Base-by-base conservation (phyloP, 2,329 filamentous ascomycete genomes). In the Alternaria incomplexa region DNA sequence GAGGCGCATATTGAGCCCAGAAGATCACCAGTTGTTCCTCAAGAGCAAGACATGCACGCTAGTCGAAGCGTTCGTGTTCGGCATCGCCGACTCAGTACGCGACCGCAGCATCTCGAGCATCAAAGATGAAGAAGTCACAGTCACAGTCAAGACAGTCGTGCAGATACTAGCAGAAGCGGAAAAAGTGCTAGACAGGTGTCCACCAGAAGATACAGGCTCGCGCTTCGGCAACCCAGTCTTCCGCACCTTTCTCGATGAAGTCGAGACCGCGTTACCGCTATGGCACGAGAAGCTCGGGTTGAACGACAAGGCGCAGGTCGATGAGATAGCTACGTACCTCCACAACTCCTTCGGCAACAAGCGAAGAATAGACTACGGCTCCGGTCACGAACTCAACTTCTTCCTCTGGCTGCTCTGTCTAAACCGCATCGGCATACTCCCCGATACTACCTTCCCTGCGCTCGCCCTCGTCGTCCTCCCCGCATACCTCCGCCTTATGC, bases 311-410 rank as follows among this genome's bases (percentile, higher is more conserved):
- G 79, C 79, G 1, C 90, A 91, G 13, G 84, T 90, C 51, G 81
- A 85, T 4, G 96, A 99, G 77, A 83, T 91, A 6, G 90, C 90
- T 1, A 88, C 90, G 28, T 99, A 99, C 80, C 85, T 99, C 32
- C 82, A 87, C 66, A 88, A 97, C 74, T 90, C 92, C 0, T 94
- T 98, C 68, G 96, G 96, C 48, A 97, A 97, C 77, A 87, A 90
- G 47, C 87, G 88, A 8, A 68, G 77, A 23, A 96, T 99, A 74
- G 96, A 99, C 82, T 99, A 99, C 79, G 96, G 96, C 54, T 97
- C 93, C 0, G 96, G 96, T 3, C 96, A 99, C 80, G 96, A 99
- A 82, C 87, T 99, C 65, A 98, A 99, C 83, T 98, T 99, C 81
- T 86, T 95, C 79, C 91, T 97, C 77, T 99, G 95, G 94, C 87